phyloP scores from a whole-genome alignment of 2,329 filamentous ascomycete species.

The Colletotrichum orbiculare region DNA sequence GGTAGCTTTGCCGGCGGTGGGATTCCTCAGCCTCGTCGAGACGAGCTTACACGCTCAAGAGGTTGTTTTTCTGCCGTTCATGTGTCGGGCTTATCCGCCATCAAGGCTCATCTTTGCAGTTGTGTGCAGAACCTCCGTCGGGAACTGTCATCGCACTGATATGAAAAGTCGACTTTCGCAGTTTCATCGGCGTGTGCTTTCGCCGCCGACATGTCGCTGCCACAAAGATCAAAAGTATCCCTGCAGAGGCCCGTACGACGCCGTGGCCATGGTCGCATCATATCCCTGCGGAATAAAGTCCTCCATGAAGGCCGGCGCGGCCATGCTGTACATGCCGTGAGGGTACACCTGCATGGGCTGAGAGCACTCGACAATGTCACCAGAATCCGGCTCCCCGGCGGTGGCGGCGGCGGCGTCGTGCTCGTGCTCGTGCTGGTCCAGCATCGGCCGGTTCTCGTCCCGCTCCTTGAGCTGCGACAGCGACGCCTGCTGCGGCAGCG shows the following conservation, averaged over 20 bases:
- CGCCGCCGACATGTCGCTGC: too few relatives aligned
- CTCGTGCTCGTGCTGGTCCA: constrained; percentile 3
- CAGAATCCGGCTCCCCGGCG: background rate
- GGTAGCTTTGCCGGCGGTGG: too few relatives aligned
- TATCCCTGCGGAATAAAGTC: constrained; percentile 16
- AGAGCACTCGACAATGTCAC: constrained; percentile 12
- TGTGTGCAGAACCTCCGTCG: too few relatives aligned
- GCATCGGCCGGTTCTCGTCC: constrained; percentile 7
- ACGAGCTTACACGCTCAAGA: too few relatives aligned
- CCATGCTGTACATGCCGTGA: constrained; percentile 16
- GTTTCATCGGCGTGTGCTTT: too few relatives aligned
- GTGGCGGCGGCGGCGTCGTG: background rate
- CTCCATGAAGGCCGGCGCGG: constrained; percentile 12
- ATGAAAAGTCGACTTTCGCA: too few relatives aligned
- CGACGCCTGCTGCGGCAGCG: constrained; percentile 22
- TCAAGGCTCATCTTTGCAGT: too few relatives aligned
- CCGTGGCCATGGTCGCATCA: background rate
- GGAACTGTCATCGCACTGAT: too few relatives aligned
- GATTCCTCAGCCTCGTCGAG: too few relatives aligned
- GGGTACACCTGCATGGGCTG: constrained; percentile 27
- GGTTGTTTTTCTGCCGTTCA: too few relatives aligned
- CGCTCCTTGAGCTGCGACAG: constrained; percentile 13
- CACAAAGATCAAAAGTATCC: constrained; percentile 14
- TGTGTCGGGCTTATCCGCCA: too few relatives aligned
- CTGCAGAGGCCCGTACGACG: constrained; percentile 2